Conservation (phyloP, 1,139 yeast genomes). For the Blastobotrys buckinghamii region DNA sequence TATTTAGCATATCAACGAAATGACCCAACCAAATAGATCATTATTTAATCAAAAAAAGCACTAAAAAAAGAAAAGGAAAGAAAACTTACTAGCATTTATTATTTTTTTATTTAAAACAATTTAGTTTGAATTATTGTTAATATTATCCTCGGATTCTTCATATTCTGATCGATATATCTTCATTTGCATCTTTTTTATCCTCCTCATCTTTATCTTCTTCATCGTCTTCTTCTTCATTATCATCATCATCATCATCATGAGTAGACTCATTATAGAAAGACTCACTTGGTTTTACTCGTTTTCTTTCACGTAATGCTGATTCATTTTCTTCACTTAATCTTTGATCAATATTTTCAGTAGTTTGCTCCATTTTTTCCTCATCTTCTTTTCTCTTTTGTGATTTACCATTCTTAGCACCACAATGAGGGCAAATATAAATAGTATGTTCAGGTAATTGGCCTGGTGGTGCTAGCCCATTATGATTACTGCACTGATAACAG, state of each 20-base stretch:
- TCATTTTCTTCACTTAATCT: background rate
- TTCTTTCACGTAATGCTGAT: background rate
- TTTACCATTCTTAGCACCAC: conserved; percentile 54
- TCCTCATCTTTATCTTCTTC: background rate
- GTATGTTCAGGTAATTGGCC: conserved; percentile 52
- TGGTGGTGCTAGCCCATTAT: conserved; percentile 82
- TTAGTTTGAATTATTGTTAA: no score
- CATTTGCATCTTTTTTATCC: background rate
- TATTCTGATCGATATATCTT: no score
- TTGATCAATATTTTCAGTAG: background rate
- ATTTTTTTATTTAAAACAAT: no score
- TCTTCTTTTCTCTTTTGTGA: conserved; percentile 6
- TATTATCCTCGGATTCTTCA: background rate
- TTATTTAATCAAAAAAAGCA: no score
- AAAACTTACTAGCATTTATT: no score
- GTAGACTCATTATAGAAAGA: background rate
- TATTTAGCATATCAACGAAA: conserved; percentile 79
- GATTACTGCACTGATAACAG: conserved; percentile 56
- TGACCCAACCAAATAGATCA: conserved; percentile 67
- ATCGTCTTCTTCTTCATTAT: background rate
- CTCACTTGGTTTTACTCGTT: background rate
- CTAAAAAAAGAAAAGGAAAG: no score
- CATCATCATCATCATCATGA: conserved; percentile 8
- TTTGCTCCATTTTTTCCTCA: background rate
- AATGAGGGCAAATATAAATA: conserved; percentile 63